A percentile compares a stretch with the other conserved stretches of the same genome.
Evolutionary conservation across 345 rosid species (phyloP).

Genomic region (Hibiscus syriacus): DNA sequence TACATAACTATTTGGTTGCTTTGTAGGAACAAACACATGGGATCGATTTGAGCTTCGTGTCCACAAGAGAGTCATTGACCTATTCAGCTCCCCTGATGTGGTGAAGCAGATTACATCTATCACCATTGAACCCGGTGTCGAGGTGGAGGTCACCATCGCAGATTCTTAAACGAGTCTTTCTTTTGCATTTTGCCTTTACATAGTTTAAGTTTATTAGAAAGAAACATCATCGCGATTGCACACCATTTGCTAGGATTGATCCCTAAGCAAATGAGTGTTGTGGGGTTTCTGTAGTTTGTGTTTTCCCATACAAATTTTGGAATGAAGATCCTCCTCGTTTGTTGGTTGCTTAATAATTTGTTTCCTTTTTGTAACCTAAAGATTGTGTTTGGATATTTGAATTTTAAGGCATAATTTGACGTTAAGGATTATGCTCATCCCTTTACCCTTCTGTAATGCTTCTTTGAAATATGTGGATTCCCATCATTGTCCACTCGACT

Average conservation of each 20-base stretch:
- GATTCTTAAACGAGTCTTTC: constrained; percentile 25
- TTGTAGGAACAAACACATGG: constrained; percentile 68
- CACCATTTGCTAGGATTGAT: neutral
- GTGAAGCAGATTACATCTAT: constrained; percentile 77
- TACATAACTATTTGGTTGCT: neutral
- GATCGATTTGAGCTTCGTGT: constrained; percentile 68
- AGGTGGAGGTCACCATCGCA: constrained; percentile 68
- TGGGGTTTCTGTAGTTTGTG: constrained; percentile 11
- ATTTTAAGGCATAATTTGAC: neutral
- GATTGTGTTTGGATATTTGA: neutral
- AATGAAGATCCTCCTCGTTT: too few relatives aligned
- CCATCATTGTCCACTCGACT: neutral
- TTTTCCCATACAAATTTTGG: constrained; percentile 13
- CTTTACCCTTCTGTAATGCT: neutral
- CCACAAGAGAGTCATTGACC: constrained; percentile 73
- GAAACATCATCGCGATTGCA: neutral
- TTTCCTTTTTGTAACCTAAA: constrained; percentile 17
- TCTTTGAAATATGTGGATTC: neutral
- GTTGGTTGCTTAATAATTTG: too few relatives aligned
- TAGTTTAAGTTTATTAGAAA: constrained; percentile 6
- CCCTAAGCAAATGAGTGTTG: neutral
- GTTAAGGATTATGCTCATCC: too few relatives aligned
- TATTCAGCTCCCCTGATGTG: constrained; percentile 65
- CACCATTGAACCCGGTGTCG: constrained; percentile 71
- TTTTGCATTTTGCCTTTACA: neutral